Base-by-base conservation (phyloP, 305 asterid genomes). In the Lippia alba region DNA sequence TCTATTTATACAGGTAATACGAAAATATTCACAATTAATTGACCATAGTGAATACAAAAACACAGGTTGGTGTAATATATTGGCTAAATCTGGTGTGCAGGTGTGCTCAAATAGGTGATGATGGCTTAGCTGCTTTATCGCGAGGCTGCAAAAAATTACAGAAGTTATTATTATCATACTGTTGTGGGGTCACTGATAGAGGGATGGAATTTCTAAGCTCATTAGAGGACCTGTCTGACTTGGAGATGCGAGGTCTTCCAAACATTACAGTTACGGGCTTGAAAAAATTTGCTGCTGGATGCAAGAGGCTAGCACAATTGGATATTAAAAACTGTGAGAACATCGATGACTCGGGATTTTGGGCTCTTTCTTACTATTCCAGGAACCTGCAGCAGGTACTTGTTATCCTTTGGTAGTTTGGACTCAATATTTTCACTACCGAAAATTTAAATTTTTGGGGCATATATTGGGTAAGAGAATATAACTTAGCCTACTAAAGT, bases 361-460 rank as follows among this genome's bases (percentile, higher is more conserved):
- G 87, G 91, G 94, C 85, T 9, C 74, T 89, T 50, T 88, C 85
- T 64, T 79, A 79, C 77, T 85, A 83, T 79, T 82, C 86, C 17
- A 73, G 73, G 81, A 85, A 89, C 64, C 80, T 89, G 80, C 87
- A 65, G 40, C 96, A 87, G 96, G 96, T 89, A 83, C 54, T 30
- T 49, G 15, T 41, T 36, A 30, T 15, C 18, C 1, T 7, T 18
- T 46, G n/a, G 6, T 33, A 16, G 4, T 30, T 24, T 32, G 56
- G 12, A 19, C n/a, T 10, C 0, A 1, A 24, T 61, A 15, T 11
- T 40, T 36, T 36, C 41, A 36, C 41, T 24, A 24, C 30, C 3
- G 30, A 24, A 24, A 24, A 24, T 24, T 1, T 24, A 24, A 24
- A 3, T 24, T 24, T 24, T 24, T 24, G 30, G 30, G 30, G 30